These are phyloP conservation scores for Byssochlamys sp. DNA, from an alignment of 2,329 filamentous ascomycete genomes.

Conservation along the genomic window DNA sequence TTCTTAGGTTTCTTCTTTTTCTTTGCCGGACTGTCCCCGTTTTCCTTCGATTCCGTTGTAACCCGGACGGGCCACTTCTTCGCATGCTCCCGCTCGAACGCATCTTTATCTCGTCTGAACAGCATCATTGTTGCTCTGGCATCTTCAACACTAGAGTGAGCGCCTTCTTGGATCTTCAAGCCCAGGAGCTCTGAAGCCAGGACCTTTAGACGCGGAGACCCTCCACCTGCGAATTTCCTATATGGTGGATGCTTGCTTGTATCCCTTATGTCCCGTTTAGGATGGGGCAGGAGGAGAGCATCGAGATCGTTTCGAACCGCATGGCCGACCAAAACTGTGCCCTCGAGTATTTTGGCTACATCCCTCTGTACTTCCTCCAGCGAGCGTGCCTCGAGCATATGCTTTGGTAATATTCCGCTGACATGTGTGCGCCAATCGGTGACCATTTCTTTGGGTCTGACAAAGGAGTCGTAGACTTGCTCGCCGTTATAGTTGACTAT, in stretches of 20 bases:
- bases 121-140: constrained; percentile 82
- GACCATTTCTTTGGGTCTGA: constrained; percentile 65
- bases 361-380: constrained; percentile 70
- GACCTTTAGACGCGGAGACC: constrained; percentile 45
- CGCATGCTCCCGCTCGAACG: constrained; percentile 72
- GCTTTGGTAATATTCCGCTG: constrained; percentile 66
- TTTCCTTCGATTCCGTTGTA: constrained; percentile 22
- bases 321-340: constrained; percentile 70
- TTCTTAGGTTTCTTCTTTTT: constrained; percentile 41
- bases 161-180: constrained; percentile 50
- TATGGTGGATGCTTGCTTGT: constrained; percentile 71
- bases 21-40: constrained; percentile 30
- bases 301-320: constrained; percentile 68
- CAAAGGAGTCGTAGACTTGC: constrained; percentile 89
- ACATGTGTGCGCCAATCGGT: constrained; percentile 85
- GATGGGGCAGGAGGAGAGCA: constrained; percentile 68
- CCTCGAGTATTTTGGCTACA: constrained; percentile 59
- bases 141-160: constrained; percentile 60
- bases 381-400: constrained; percentile 58
- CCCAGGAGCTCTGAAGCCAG: constrained; percentile 50
- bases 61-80: constrained; percentile 50
- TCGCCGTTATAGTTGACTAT: constrained; percentile 88
- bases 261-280: constrained; percentile 68
- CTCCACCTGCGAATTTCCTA: constrained; percentile 47
- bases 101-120: constrained; percentile 71